phyloP scores from a whole-genome alignment of 1,284 basidiomycete genomes.

The Ustilago trichophora region DNA sequence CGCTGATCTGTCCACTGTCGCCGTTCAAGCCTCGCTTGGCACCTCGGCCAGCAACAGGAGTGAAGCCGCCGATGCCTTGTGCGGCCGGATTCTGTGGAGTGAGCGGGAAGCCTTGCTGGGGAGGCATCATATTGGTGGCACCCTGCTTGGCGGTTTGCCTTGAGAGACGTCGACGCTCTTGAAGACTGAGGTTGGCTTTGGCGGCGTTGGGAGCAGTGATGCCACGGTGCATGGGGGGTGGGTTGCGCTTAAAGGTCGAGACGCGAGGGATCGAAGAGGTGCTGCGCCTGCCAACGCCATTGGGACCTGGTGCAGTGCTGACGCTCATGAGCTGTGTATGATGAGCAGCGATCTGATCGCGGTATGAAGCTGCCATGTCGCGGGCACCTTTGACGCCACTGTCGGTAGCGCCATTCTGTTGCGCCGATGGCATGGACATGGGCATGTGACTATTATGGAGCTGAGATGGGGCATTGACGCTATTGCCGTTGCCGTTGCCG shows the following conservation, averaged over 20 bases:
- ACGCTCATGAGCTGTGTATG: constrained; percentile 46
- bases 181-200: constrained; percentile 44
- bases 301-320: constrained; percentile 18
- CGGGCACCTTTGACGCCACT: constrained; percentile 7
- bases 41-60: constrained; percentile 25
- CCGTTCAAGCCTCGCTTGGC: constrained; percentile 33
- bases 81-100: neutral
- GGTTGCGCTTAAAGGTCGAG: constrained; percentile 31
- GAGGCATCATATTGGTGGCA: neutral
- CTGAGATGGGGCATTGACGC: neutral
- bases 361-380: constrained; percentile 36
- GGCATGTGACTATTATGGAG: neutral
- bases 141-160: constrained; percentile 41
- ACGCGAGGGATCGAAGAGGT: constrained; percentile 35
- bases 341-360: constrained; percentile 47
- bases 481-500: too few species aligned
- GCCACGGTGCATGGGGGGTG: constrained; percentile 21
- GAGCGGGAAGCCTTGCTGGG: constrained; percentile 12
- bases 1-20: constrained; percentile 22
- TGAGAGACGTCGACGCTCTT: constrained; percentile 57
- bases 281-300: constrained; percentile 21
- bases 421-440: too few species aligned
- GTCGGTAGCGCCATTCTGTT: too few species aligned
- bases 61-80: neutral
- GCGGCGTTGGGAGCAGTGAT: constrained; percentile 22